Evolutionary conservation across 1,139 yeast species (phyloP), one percentile per base, ranked within the genome.

Genomic region (Pichia sp.): DNA sequence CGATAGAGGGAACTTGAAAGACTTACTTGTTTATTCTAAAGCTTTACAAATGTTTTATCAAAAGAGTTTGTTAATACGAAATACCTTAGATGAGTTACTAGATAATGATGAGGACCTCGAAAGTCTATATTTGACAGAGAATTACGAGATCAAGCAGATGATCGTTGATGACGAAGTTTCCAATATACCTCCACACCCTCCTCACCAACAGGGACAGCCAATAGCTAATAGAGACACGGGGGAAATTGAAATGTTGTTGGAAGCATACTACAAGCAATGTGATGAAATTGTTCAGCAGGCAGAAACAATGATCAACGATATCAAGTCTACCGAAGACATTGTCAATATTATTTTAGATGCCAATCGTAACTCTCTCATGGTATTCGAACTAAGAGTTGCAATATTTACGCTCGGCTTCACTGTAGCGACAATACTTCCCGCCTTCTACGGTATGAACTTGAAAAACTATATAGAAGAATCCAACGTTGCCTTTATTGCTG

Each of bases 211-310:
- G 10, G 9, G 24, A 22, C 10, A 10, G 7, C 30, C 23, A 4
- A 24, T 22, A 4, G 42, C 43, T 22, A 35, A 31, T 19, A 19
- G 40, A 15, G 46, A 77, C 56, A 77, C 77, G 44, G 80, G 78
- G 10, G 96, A 89, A 51, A 71, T 88, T 26, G 97, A 89, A 60
- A 79, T 91, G 84, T 72, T 93, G 43, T 63, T 93, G 31, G 99
- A 93, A 58, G 78, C 96, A 0, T 93, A 93, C 63, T 88, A 86
- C 63, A 84, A 86, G 46, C 97, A 91, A 54, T 84, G 95, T 60
- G 98, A 93, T 56, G 98, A 93, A 62, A 84, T 86, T 55, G 98
- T 91, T 3, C 99, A 91, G 59, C 88, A 86, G 44, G 83, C 95
- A 0, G 95, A 86, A 37, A 81, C 89, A 26, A 66, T 88, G 42